These are phyloP conservation scores for Boletus reticuloceps DNA, from an alignment of 768 basidiomycete genomes.

Conservation along the genomic window DNA sequence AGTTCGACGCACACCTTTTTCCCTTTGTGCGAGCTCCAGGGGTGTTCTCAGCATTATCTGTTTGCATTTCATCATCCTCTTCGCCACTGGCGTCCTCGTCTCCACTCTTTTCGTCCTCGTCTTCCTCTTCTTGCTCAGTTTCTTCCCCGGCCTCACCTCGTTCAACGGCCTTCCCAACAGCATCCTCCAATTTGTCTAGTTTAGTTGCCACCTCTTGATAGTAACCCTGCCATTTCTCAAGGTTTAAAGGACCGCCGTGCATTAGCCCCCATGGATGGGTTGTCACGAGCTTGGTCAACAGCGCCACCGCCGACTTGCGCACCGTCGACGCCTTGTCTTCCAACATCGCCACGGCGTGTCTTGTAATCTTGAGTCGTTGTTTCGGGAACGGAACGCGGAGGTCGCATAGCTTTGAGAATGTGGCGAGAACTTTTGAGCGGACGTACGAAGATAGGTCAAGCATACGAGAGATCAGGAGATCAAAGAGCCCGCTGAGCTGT, in stretches of 20 bases:
- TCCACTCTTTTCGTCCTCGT: slow-evolving; percentile 36
- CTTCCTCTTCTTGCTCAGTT: slow-evolving; percentile 36
- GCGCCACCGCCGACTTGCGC: slow-evolving; percentile 76
- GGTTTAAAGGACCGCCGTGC: slow-evolving; percentile 78
- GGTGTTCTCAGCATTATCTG: slow-evolving; percentile 20
- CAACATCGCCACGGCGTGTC: slow-evolving; percentile 73
- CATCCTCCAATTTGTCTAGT: slow-evolving; percentile 67
- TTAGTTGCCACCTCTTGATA: slow-evolving; percentile 63
- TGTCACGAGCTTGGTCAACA: slow-evolving; percentile 69
- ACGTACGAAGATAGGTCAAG: slow-evolving; percentile 91
- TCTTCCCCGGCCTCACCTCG: slow-evolving; percentile 36
- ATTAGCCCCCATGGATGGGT: slow-evolving; percentile 89
- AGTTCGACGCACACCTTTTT: slow-evolving; percentile 20
- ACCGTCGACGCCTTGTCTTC: slow-evolving; percentile 90
- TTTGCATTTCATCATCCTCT: slow-evolving; percentile 36
- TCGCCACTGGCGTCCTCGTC: slow-evolving; percentile 25
- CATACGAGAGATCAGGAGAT: slow-evolving; percentile 81
- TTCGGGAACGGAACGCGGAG: slow-evolving; percentile 81
- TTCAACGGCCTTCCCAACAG: slow-evolving; percentile 60
- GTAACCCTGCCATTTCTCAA: slow-evolving; percentile 69
- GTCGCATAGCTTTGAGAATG: slow-evolving; percentile 74
- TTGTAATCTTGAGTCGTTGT: slow-evolving; percentile 73
- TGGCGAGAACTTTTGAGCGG: slow-evolving; percentile 80
- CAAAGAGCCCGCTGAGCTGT: slow-evolving; percentile 78
- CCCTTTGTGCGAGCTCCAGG: slow-evolving; percentile 30